Evolutionary conservation across 345 rosid genomes (phyloP), one percentile per base, ranked within the genome.

Genomic region (Citrus sp.): DNA sequence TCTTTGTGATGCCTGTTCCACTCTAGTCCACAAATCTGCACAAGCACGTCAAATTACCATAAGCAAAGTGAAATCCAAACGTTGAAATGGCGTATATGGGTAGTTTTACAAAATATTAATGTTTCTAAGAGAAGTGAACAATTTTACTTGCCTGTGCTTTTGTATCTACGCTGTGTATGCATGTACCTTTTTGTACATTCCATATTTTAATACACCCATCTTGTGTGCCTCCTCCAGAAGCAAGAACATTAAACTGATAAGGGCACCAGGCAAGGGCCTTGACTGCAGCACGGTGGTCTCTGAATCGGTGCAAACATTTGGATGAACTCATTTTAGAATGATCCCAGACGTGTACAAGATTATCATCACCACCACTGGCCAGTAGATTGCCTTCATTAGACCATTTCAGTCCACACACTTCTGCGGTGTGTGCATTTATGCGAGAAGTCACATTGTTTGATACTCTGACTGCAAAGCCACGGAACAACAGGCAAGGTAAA

Each of bases 251-350:
- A 32, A 76, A 77, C 67, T 85, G 89, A 71, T 85, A 82, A 13
- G 90, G 92, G 77, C 89, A 87, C 92, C 90, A 86, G 10, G 89
- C 90, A 72, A 89, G 89, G 72, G 92, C 90, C 81, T 86, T 89
- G 35, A 89, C 89, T 42, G 92, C 90, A 27, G 90, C 83, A 68
- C 65, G 12, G 78, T 89, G 92, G 21, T 74, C 88, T 9, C 16
- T 58, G 67, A 87, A 77, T 46, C 75, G 75, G 80, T 79, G 79
- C 77, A 89, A 75, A 74, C 70, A 89, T 28, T 77, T 77, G 49
- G 89, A 83, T n/a, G 88, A 77, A n/a, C 80, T 86, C 87, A 87
- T 77, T 78, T 85, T 87, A 28, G 85, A 82, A 69, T 89, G 86
- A 49, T 86, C 88, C 90, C 90, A 86, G 70, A 87, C 78, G 84